Evolutionary conservation across 179 eudicot genomes (phyloP).

Genomic region (Amaranthus tricolor): DNA sequence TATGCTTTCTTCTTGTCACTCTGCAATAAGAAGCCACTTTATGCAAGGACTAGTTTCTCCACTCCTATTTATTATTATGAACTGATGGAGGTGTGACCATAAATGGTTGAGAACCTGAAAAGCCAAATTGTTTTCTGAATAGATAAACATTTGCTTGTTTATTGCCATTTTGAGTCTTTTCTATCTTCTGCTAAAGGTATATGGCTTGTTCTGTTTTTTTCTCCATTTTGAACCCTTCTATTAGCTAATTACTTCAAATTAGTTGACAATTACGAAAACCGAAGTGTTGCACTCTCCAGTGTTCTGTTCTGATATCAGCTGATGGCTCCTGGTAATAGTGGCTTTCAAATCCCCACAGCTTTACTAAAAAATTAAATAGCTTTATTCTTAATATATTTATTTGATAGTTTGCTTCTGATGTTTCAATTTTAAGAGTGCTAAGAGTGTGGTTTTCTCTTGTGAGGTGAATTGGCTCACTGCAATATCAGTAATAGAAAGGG

Average conservation of each 20-base stretch:
- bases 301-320: neutral
- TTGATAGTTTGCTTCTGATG: neutral
- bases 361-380: neutral
- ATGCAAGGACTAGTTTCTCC: neutral
- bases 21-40: neutral
- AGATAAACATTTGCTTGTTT: neutral
- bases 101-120: neutral
- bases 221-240: no score
- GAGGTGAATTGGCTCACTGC: neutral
- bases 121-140: neutral
- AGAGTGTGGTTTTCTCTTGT: neutral
- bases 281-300: neutral
- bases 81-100: neutral
- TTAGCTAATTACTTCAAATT: neutral
- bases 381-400: neutral
- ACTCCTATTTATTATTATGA: neutral
- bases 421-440: neutral
- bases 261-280: neutral
- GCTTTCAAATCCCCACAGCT: neutral
- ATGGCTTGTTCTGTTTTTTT: neutral
- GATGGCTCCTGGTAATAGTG: neutral
- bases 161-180: neutral
- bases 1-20: neutral
- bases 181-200: neutral
- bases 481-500: neutral